These are phyloP conservation scores for Lippia alba DNA, from an alignment of 305 asterid species.

Conservation along the genomic window DNA sequence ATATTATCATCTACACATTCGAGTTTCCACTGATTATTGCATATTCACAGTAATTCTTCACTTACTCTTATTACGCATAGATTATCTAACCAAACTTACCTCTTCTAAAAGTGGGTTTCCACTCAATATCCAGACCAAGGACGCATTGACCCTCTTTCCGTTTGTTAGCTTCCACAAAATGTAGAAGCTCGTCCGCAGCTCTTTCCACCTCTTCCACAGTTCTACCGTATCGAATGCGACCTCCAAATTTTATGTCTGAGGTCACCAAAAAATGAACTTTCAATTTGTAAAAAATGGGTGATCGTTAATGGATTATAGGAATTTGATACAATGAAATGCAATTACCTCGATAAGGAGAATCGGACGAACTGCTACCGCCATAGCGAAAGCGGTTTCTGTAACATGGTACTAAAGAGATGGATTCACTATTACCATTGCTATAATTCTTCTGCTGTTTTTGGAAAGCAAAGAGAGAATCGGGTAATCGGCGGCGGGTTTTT, in stretches of 20 bases:
- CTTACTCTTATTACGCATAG: constrained; percentile 10
- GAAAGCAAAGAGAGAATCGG: constrained; percentile 64
- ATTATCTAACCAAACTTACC: constrained; percentile 46
- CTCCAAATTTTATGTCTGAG: constrained; percentile 67
- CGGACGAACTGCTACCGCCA: constrained; percentile 16
- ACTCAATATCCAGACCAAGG: constrained; percentile 95
- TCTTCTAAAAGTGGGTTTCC: constrained; percentile 83
- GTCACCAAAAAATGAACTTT: constrained; percentile 15
- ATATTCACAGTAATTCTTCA: not conserved
- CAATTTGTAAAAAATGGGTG: constrained; percentile 22
- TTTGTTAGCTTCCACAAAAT: constrained; percentile 68
- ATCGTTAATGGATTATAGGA: not conserved
- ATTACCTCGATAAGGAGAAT: constrained; percentile 52
- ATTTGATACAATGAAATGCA: constrained; percentile 5
- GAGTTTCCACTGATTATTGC: not conserved
- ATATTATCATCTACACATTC: constrained; percentile 11
- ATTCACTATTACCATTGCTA: constrained; percentile 11
- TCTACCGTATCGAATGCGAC: constrained; percentile 74
- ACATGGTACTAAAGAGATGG: constrained; percentile 45
- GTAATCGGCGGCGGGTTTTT: constrained; percentile 68
- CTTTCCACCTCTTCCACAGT: constrained; percentile 77
- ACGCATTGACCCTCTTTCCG: constrained; percentile 57
- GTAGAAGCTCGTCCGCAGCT: constrained; percentile 77
- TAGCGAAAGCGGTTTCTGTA: constrained; percentile 36
- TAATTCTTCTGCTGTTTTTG: constrained; percentile 38